Base-by-base conservation (phyloP, 176 grass and related monocot species). In the Metroxylon sagu region DNA sequence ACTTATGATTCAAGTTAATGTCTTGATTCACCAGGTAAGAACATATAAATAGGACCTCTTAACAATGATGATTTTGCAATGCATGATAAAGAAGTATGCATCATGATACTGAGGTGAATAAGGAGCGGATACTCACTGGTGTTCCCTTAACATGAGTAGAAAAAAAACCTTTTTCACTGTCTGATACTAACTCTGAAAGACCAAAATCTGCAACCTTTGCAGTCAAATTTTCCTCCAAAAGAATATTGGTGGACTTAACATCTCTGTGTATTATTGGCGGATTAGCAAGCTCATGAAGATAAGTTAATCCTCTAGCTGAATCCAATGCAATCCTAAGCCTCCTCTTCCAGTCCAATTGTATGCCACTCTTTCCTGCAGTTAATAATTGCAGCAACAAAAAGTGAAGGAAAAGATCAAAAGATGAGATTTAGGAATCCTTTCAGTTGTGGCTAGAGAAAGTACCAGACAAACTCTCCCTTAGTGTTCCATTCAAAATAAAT, bases 231-330 rank as follows among this genome's bases (percentile, higher is more conserved):
- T 76, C 81, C 6, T 88, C 84, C 39, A 96, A 76, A 64, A 96
- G 81, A 52, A 96, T 90, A 70, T 96, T 96, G 39, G 69, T 80
- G 2, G 90, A 89, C 68, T 95, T 95, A 8, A 95, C 74, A 71
- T 95, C 90, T 76, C 90, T 85, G 52, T 91, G 93, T 68, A 97
- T 88, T 61, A 97, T 97, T 31, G 87, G 87, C 31, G 93, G 87
- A 80, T 80, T 76, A 27, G 93, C 93, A 78, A 91, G 93, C 14
- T 97, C 93, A 74, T 97, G 93, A 30, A 97, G 83, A 70, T 97
- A 97, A 52, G 93, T 82, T 53, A 97, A 69, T 30, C 93, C 87
- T 83, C 60, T 83, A 25, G 87, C 93, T 65, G 87, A 87, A 76
- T 82, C 93, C 28, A 88, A 66, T 61, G 87, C 87, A 67, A 88